Evolutionary conservation across 139 green algal genomes (phyloP).

Genomic region (Chlorella sp.): DNA sequence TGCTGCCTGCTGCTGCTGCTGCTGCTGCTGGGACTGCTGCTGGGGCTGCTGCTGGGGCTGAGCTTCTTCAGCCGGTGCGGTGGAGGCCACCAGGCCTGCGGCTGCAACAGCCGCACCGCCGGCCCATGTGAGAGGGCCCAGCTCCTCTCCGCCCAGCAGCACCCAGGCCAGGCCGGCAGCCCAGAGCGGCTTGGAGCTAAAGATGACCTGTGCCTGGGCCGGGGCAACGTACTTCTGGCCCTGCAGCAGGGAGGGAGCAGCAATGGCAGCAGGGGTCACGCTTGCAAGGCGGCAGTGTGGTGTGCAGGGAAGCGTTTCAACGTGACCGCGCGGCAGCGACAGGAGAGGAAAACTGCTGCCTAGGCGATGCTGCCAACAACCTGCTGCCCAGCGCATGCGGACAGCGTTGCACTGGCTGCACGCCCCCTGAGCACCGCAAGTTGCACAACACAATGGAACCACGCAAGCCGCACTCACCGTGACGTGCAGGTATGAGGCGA

Average conservation of each 20-base stretch:
- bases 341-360: no score
- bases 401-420: no score
- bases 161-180: constrained; percentile 28
- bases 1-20: not conserved
- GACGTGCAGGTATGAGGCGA: constrained; percentile 36
- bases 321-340: no score
- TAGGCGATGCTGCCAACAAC: no score
- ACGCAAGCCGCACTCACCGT: not conserved
- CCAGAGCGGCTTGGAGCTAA: constrained; percentile 46
- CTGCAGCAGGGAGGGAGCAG: not conserved
- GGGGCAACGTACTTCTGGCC: constrained; percentile 22
- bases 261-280: not conserved
- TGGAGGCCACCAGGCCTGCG: constrained; percentile 18
- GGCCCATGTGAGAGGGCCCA: constrained; percentile 31
- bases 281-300: not conserved
- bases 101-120: constrained; percentile 30
- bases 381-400: no score
- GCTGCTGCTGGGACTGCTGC: not conserved
- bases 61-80: not conserved
- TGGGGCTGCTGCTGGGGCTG: not conserved
- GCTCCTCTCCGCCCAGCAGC: constrained; percentile 39
- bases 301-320: no score
- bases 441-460: no score
- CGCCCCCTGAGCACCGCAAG: no score
- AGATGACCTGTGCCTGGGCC: constrained; percentile 41